phyloP scores from a whole-genome alignment of 306 rosid species.

The Betula pendula region DNA sequence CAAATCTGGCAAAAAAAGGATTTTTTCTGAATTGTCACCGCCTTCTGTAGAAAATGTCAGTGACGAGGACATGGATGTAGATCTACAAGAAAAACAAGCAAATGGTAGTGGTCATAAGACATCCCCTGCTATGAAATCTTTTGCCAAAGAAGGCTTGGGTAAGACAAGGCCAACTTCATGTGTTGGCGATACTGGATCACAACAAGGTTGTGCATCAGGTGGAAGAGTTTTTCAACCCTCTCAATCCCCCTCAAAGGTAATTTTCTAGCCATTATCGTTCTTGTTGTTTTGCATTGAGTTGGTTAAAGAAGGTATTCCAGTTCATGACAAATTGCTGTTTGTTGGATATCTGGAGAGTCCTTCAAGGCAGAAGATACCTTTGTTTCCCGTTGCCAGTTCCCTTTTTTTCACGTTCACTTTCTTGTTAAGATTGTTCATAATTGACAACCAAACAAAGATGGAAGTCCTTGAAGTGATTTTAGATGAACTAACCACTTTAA shows the following conservation, averaged over 20 bases:
- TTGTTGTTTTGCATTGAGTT: background rate
- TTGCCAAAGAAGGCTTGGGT: constrained; percentile 22
- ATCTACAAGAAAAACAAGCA: constrained; percentile 34
- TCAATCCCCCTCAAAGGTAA: constrained; percentile 51
- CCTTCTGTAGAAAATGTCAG: constrained; percentile 35
- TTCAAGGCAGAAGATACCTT: background rate
- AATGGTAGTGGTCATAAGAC: constrained; percentile 33
- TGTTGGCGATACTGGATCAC: constrained; percentile 29
- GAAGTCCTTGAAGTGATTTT: background rate
- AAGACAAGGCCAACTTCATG: constrained; percentile 23
- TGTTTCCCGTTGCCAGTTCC: background rate
- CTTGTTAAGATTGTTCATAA: background rate
- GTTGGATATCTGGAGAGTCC: background rate
- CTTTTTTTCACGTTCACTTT: background rate
- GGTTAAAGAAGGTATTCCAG: background rate
- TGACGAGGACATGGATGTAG: constrained; percentile 34
- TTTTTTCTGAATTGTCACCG: constrained; percentile 39
- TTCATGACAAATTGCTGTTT: background rate
- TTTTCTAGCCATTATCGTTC: constrained; percentile 11
- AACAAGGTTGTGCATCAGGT: constrained; percentile 33
- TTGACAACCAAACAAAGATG: background rate
- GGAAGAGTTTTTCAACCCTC: constrained; percentile 28
- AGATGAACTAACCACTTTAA: background rate
- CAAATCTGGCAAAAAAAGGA: constrained; percentile 26
- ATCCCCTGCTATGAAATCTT: constrained; percentile 27